These are phyloP conservation scores for Geotrichum cucujoidarum DNA, from an alignment of 1,139 yeast species.

Conservation along the genomic window DNA sequence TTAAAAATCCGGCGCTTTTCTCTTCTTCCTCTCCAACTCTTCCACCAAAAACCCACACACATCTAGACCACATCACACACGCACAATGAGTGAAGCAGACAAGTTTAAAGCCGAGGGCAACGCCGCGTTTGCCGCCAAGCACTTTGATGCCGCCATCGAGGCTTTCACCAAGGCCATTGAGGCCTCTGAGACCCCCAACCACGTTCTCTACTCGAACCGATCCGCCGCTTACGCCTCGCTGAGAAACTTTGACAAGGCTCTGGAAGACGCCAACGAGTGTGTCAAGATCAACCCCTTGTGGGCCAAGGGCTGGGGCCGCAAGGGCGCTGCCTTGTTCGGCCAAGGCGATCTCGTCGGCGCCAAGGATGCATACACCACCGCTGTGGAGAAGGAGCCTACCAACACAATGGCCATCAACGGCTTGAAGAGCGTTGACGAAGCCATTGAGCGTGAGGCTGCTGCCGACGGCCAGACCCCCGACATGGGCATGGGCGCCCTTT, in stretches of 20 bases:
- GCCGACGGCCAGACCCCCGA: constrained; percentile 54
- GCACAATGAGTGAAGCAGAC: constrained; percentile 28
- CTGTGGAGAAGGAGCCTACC: constrained; percentile 71
- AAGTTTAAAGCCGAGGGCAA: constrained; percentile 58
- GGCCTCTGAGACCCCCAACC: constrained; percentile 75
- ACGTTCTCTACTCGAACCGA: constrained; percentile 86
- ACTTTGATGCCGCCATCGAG: constrained; percentile 74
- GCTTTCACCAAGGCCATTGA: constrained; percentile 82
- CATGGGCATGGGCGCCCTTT: constrained; percentile 70
- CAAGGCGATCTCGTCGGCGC: constrained; percentile 59
- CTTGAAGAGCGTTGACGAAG: constrained; percentile 59
- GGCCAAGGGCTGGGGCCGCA: constrained; percentile 94
- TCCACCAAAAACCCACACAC: neutral
- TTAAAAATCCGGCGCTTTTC: neutral
- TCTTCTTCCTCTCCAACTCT: neutral
- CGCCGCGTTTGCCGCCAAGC: constrained; percentile 84
- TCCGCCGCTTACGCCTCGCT: constrained; percentile 88
- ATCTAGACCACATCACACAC: neutral
- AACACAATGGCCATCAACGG: constrained; percentile 91
- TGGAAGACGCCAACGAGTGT: constrained; percentile 79
- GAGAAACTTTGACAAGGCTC: constrained; percentile 66
- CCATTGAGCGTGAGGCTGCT: constrained; percentile 41
- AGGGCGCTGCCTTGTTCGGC: constrained; percentile 90
- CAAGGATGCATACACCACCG: constrained; percentile 65
- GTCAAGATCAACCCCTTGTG: constrained; percentile 73